Conservation (phyloP, 768 basidiomycete species). For the Filobasidium floriforme region DNA sequence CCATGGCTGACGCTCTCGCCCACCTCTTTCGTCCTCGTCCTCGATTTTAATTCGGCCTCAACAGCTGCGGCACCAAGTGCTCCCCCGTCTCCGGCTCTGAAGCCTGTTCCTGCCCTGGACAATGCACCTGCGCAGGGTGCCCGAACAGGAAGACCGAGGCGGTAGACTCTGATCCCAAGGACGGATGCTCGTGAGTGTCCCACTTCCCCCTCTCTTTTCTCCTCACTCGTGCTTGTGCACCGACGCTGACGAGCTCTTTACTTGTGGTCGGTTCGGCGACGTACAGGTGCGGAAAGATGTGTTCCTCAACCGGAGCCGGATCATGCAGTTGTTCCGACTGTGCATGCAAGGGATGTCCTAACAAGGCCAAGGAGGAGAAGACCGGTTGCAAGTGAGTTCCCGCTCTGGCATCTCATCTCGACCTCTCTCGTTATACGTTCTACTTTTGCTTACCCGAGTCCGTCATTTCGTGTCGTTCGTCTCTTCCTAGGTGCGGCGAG, state of each 20-base stretch:
- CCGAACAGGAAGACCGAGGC: constrained; percentile 1
- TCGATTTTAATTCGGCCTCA: too few relatives aligned
- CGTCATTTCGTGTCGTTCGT: too few relatives aligned
- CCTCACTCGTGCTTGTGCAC: background rate
- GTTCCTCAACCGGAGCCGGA: background rate
- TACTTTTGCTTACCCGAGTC: too few relatives aligned
- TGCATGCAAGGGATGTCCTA: background rate
- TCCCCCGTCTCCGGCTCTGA: constrained; percentile 83
- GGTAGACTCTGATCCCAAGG: background rate
- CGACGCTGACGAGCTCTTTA: background rate
- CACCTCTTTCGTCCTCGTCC: constrained; percentile 52
- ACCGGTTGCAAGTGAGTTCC: background rate
- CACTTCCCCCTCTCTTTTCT: background rate
- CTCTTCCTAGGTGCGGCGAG: background rate
- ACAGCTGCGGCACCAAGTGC: constrained; percentile 87
- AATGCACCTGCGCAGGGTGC: constrained; percentile 57
- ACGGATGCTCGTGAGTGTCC: background rate
- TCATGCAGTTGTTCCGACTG: background rate
- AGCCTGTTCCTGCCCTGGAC: constrained; percentile 73
- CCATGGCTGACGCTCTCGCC: too few relatives aligned
- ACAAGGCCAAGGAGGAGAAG: constrained; percentile 2
- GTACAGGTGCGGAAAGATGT: constrained; percentile 1
- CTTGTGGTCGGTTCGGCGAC: background rate
- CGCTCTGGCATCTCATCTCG: background rate
- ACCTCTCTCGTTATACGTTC: background rate